Base-by-base conservation (phyloP, 805 yeast species). In the Suhomyces canberraensis region DNA sequence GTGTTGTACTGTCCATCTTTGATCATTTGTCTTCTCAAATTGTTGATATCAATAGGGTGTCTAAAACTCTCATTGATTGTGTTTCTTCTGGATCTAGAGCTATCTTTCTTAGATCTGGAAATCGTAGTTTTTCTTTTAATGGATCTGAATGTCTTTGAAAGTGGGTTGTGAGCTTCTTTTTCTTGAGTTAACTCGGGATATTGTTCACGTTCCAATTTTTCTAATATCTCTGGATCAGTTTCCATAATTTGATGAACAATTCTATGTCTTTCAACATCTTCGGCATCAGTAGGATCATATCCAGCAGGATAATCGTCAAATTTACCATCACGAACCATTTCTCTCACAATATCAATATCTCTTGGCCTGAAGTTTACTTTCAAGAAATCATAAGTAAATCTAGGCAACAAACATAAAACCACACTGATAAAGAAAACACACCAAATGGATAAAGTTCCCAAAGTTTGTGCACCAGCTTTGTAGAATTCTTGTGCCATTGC, bases 251-350 rank as follows among this genome's bases (percentile, higher is more conserved):
- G 56, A 16, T 47, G 54, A 27, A 67, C 50, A 15, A 56, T 40
- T 34, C 70, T 50, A 41, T 58, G 66, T 44, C 58, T 59, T 41
- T 69, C 74, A 31, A 68, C 53, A 42, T 67, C 73, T 25, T 58
- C 67, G n/a, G 50, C 87, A 58, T 84, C 90, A 2, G 95, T 84
- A 29, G 95, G 95, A 56, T 84, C 95, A 54, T 81, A 84, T 36
- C 75, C 71, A 8, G 56, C 61, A 8, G 89, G 89, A 53, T 79
- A 84, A 25, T 72, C 77, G 40, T 68, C 78, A 49, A 75, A 84
- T 47, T 81, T 84, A 31, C 93, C 93, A 37, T 72, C 66, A 17
- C 60, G 59, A 47, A 78, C 80, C 60, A 85, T 74, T 58, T 85
- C 93, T 50, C 93, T 64, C 37, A 85, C 72, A 44, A 85, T 79